A percentile compares a stretch with the other conserved stretches of the same genome.
These are phyloP conservation scores for Xerocomellus amylosporus DNA, from an alignment of 768 basidiomycete genomes.

Conservation along the genomic window DNA sequence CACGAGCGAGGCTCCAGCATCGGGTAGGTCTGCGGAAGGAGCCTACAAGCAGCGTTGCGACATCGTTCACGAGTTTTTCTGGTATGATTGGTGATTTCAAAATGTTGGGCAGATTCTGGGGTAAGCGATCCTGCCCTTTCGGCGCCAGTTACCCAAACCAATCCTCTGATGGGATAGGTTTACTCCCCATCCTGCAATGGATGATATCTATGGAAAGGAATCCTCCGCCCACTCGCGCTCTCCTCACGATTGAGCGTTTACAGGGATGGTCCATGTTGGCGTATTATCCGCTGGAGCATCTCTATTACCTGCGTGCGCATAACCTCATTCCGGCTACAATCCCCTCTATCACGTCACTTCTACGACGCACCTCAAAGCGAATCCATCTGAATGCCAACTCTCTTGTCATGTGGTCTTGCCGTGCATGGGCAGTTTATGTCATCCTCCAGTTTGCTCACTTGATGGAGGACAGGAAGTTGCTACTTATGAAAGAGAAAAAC, in stretches of 20 bases:
- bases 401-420: constrained; percentile 68
- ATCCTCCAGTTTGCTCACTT: constrained; percentile 74
- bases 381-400: constrained; percentile 45
- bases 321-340: constrained; percentile 58
- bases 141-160: background rate
- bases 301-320: constrained; percentile 63
- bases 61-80: constrained; percentile 51
- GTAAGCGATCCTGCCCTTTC: constrained; percentile 39
- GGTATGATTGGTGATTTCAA: constrained; percentile 63
- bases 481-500: constrained; percentile 52
- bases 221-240: constrained; percentile 64
- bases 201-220: constrained; percentile 70
- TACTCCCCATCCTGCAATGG: constrained; percentile 81
- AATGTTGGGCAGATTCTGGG: constrained; percentile 77
- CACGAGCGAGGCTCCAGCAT: constrained; percentile 69
- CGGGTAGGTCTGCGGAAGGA: constrained; percentile 54
- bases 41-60: constrained; percentile 54
- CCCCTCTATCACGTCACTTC: constrained; percentile 42
- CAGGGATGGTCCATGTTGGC: constrained; percentile 73
- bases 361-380: constrained; percentile 41
- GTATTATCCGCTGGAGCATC: constrained; percentile 78
- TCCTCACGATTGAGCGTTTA: constrained; percentile 74
- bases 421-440: constrained; percentile 81
- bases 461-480: constrained; percentile 60
- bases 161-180: constrained; percentile 41